Percentiles rank a stretch among this genome's conserved stretches.
phyloP scores from a whole-genome alignment of 371 early-diverging fungal species.

The Lichtheimia ramosa region DNA sequence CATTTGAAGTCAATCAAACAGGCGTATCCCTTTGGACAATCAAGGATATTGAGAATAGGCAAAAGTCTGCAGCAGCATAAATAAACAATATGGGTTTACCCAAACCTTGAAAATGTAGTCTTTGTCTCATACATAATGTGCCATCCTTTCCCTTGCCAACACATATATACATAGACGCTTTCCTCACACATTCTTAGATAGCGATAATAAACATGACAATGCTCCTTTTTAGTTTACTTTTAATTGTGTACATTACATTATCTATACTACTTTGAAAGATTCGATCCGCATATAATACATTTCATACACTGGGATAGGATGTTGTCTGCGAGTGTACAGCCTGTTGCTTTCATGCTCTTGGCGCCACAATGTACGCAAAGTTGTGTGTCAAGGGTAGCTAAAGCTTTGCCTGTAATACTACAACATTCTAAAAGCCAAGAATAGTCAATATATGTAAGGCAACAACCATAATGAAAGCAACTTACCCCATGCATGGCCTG shows the following conservation, averaged over 20 bases:
- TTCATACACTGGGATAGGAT: background rate
- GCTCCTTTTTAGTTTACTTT: no score
- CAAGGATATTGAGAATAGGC: constrained; percentile 59
- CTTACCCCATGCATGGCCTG: background rate
- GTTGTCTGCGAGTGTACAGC: background rate
- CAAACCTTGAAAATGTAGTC: background rate
- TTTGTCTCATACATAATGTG: no score
- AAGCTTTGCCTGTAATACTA: background rate
- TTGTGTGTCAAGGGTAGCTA: background rate
- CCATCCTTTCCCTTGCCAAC: no score
- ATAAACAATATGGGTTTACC: background rate
- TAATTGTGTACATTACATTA: background rate
- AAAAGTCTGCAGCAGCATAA: constrained; percentile 23
- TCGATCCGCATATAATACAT: background rate
- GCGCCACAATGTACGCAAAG: background rate
- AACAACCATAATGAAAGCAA: background rate
- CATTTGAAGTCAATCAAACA: constrained; percentile 74
- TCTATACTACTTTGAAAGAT: background rate
- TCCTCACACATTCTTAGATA: no score
- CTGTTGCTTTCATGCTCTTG: background rate
- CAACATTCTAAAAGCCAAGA: background rate
- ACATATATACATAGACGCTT: no score
- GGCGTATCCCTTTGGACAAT: constrained; percentile 65
- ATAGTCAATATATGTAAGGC: background rate
- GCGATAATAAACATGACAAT: no score